Evolutionary conservation across 2,329 filamentous ascomycete genomes (phyloP).

Genomic region (Penicillium sp.): DNA sequence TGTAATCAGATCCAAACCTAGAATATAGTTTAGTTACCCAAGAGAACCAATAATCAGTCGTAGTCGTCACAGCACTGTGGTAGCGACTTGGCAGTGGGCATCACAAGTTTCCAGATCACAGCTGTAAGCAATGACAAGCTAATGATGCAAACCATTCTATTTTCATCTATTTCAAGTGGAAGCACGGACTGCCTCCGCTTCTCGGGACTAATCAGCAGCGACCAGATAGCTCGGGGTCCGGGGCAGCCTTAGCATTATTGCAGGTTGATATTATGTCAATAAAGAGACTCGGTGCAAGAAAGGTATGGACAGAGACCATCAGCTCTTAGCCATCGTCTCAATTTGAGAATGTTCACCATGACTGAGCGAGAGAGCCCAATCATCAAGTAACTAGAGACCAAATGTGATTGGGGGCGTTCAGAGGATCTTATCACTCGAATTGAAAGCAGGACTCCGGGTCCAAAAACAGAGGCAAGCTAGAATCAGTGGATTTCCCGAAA

Average conservation of each 20-base stretch:
- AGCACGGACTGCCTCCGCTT: background rate
- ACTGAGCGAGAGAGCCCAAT: too few relatives aligned
- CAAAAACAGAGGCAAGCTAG: too few relatives aligned
- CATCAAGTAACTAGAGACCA: background rate
- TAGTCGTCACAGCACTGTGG: background rate
- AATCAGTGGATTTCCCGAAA: too few relatives aligned
- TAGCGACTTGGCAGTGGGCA: background rate
- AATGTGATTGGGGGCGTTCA: background rate
- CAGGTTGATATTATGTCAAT: background rate
- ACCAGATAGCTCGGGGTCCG: background rate
- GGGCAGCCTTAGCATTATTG: background rate
- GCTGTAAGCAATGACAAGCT: background rate
- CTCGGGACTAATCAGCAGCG: background rate
- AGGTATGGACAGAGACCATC: too few relatives aligned
- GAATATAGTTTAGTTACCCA: background rate
- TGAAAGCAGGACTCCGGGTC: too few relatives aligned
- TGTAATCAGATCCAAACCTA: background rate
- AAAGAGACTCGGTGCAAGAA: too few relatives aligned
- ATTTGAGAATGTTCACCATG: too few relatives aligned
- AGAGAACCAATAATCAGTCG: background rate
- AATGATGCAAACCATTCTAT: background rate
- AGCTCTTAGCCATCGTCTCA: too few relatives aligned
- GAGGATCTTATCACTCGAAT: too few relatives aligned
- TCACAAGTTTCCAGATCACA: background rate
- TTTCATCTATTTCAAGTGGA: background rate